phyloP scores from a whole-genome alignment of 2,329 filamentous ascomycete genomes.

The Phyllosticta capitalensis region DNA sequence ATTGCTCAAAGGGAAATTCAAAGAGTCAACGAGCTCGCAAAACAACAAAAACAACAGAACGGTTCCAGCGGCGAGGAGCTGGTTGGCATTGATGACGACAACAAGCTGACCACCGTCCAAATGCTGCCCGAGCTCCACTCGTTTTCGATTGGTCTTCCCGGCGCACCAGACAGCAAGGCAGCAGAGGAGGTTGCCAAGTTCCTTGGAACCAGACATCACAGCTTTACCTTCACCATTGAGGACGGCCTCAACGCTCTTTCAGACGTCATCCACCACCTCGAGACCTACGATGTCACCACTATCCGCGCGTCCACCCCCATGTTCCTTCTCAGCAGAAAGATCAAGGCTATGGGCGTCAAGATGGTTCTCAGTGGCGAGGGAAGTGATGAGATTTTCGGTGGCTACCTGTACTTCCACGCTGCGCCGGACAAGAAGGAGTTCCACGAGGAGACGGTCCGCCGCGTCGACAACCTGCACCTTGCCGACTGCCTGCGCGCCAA shows the following conservation, averaged over 20 bases:
- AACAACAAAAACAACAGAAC: conserved; percentile 23
- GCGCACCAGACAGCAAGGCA: conserved; percentile 83
- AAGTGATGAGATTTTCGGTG: conserved; percentile 95
- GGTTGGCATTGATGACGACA: conserved; percentile 88
- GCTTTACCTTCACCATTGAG: conserved; percentile 96
- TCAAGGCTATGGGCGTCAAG: conserved; percentile 99
- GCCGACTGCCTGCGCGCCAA: conserved; percentile 96
- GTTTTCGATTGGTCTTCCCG: conserved; percentile 94
- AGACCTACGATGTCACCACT: conserved; percentile 96
- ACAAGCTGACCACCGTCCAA: conserved; percentile 80
- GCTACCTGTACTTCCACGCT: conserved; percentile 96
- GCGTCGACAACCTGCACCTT: conserved; percentile 92
- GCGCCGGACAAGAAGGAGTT: conserved; percentile 87
- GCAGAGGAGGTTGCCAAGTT: conserved; percentile 91
- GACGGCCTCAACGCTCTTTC: conserved; percentile 94
- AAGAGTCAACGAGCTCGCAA: conserved; percentile 58
- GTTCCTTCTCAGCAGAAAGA: conserved; percentile 96
- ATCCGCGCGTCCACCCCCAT: conserved; percentile 97
- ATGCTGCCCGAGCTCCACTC: conserved; percentile 94
- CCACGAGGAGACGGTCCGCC: conserved; percentile 87
- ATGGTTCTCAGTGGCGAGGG: conserved; percentile 98
- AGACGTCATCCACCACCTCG: conserved; percentile 96
- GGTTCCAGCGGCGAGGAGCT: conserved; percentile 46
- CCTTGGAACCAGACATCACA: conserved; percentile 94
- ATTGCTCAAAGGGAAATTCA: conserved; percentile 92